Evolutionary conservation across 2,329 filamentous ascomycete genomes (phyloP), one percentile per base, ranked within the genome.

Genomic region (Hawksworthiomyces lignivorus): DNA sequence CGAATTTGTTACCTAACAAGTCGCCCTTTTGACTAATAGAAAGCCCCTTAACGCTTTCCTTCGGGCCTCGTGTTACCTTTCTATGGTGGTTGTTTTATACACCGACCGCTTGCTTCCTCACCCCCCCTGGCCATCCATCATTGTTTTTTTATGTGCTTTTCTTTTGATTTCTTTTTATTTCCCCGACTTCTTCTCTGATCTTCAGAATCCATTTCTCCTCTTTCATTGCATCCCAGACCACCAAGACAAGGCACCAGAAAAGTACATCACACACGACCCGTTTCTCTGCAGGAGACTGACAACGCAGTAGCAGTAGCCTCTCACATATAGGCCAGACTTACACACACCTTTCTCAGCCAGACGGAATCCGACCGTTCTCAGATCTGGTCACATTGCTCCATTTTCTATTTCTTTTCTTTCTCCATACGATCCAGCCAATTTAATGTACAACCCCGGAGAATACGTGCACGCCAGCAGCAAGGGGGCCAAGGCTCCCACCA

Each of bases 11-110:
- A 69, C 67, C 64, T 70, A 70, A 70, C 56, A 63, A 49, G 46
- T 50, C 51, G 54, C 47, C 51, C 47, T 47, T 51, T 64, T 69
- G 66, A 69, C 67, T 69, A 69, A 70, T 63, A 66, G 57, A 64
- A 68, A 68, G 50, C 54, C 38, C 52, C 49, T 39, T 35, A 19
- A 31, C 42, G 42, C 42, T 36, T 39, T 40, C 24, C 36, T 43
- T 32, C 39, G 41, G 43, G 32, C 39, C 39, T 39, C 44, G 44
- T 42, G 36, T 35, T 29, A 12, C 24, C 12, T 26, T 26, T 26
- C 8, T 8, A 8, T 12, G 8, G 24, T 26, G 8, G 3, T 26
- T 26, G 24, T 26, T 8, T 26, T 12, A 26, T 26, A 26, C 24
- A 26, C 24, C 12, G 8, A 26, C 24, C 24, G 12, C 8, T 2